Evolutionary conservation across 345 rosid species (phyloP).

Genomic region (Salix suchowensis): DNA sequence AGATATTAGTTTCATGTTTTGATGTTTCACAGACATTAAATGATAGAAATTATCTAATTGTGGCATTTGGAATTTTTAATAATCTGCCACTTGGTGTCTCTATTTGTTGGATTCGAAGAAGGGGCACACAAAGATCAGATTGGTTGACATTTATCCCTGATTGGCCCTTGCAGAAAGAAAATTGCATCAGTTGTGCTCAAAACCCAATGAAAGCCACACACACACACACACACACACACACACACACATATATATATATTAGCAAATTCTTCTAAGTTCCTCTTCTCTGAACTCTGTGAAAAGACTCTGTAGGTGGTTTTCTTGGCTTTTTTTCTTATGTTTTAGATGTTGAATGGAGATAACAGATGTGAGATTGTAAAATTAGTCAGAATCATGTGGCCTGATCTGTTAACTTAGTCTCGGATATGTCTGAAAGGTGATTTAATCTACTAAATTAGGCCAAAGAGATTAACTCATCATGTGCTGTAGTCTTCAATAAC

Average conservation of each 20-base stretch:
- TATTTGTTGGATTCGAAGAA: not conserved
- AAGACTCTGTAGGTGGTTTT: not conserved
- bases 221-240: too few relatives aligned
- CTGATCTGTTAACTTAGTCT: not conserved
- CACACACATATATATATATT: not conserved
- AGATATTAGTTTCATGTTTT: not conserved
- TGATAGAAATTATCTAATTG: not conserved
- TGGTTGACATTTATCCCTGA: not conserved
- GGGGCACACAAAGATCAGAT: not conserved
- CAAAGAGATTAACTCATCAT: not conserved
- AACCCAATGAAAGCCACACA: not conserved
- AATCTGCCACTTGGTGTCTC: not conserved
- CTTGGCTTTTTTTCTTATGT: not conserved
- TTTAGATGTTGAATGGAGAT: not conserved
- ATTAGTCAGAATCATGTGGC: not conserved
- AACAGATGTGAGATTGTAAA: not conserved
- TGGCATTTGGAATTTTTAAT: not conserved
- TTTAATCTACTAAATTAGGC: not conserved
- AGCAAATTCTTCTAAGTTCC: not conserved
- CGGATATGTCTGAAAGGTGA: not conserved
- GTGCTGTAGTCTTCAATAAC: not conserved
- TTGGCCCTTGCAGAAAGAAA: not conserved
- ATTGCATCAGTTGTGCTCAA: not conserved
- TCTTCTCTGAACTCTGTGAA: not conserved
- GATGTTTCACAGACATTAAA: not conserved